Conservation (phyloP, 208 protist genomes). For the Tritrichomonas musculus region DNA sequence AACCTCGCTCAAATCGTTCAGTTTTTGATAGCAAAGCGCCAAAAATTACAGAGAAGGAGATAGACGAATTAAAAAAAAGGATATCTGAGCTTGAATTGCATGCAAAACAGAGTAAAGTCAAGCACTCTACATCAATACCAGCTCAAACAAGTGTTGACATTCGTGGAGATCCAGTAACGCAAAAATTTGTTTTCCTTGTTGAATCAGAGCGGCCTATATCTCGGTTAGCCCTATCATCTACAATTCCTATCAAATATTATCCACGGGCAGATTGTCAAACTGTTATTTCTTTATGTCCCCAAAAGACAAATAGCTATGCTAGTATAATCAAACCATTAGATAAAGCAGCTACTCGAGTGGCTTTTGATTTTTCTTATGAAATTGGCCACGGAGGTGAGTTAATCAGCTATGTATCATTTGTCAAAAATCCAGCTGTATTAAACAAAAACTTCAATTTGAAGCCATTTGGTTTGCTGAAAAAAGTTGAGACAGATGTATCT, state of each 20-base stretch:
- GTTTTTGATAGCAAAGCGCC: neutral
- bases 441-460: neutral
- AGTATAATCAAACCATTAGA: neutral
- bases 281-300: neutral
- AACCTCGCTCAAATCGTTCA: neutral
- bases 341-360: neutral
- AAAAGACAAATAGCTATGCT: neutral
- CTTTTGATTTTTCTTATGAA: constrained; percentile 13
- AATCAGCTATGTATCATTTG: neutral
- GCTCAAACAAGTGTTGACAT: neutral
- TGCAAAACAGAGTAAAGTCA: neutral
- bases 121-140: neutral
- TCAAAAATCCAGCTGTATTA: neutral
- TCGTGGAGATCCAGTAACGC: neutral
- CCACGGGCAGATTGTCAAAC: neutral
- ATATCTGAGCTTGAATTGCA: neutral
- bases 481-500: neutral
- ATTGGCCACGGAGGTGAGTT: neutral
- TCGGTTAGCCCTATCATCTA: neutral
- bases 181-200: neutral
- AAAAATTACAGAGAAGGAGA: neutral
- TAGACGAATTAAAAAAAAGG: neutral
- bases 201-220: constrained; percentile 1
- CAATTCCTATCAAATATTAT: neutral
- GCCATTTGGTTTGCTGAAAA: neutral